Evolutionary conservation across 2,329 filamentous ascomycete genomes (phyloP).

Genomic region (Xylariaceae sp.): DNA sequence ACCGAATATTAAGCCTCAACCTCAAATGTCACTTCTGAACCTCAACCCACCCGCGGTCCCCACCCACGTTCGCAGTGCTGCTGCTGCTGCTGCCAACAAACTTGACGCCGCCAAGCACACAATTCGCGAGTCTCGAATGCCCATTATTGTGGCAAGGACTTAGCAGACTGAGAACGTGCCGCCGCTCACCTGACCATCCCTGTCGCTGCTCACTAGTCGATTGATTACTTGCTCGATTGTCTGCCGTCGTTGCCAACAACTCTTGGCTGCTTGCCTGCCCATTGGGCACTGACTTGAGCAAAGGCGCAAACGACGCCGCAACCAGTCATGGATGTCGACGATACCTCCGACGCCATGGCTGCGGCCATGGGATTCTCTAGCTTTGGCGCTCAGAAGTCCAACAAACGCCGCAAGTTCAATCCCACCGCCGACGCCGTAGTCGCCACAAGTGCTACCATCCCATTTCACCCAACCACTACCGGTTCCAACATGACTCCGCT

Average conservation of each 20-base stretch:
- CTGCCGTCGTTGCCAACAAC: background rate
- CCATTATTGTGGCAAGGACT: no score
- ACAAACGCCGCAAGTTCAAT: constrained; percentile 68
- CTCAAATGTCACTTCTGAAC: no score
- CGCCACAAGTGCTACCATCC: constrained; percentile 23
- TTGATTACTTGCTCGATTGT: no score
- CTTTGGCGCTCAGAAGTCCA: constrained; percentile 58
- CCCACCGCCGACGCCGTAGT: constrained; percentile 40
- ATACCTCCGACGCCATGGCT: constrained; percentile 55
- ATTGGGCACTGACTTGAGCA: background rate
- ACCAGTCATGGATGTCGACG: constrained; percentile 27
- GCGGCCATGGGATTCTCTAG: constrained; percentile 71
- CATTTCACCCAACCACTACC: constrained; percentile 15
- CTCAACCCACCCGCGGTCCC: no score
- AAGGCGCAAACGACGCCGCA: background rate
- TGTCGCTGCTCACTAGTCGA: no score
- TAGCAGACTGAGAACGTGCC: no score
- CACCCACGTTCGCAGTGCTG: no score
- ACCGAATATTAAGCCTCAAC: no score
- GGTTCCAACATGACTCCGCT: constrained; percentile 40
- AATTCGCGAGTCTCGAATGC: no score
- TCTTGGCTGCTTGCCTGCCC: background rate
- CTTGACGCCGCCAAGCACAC: no score
- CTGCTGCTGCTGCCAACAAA: no score
- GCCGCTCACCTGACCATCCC: no score